Evolutionary conservation across 306 rosid species (phyloP).

Genomic region (Sicyos baderoa): DNA sequence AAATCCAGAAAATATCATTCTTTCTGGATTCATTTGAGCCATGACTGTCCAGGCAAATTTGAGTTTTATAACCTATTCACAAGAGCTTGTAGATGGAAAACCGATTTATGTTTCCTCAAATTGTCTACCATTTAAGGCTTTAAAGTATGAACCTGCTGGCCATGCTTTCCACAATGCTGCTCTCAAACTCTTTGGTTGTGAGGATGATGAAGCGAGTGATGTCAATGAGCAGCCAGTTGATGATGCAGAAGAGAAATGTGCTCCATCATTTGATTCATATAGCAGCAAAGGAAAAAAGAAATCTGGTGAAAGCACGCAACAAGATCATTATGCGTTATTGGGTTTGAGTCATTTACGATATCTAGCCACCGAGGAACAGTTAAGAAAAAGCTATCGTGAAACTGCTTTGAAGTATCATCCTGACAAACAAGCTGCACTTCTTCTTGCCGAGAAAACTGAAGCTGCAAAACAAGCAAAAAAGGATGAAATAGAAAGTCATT

Average conservation of each 20-base stretch:
- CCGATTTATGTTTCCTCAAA: slow-evolving; percentile 74
- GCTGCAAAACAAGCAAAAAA: slow-evolving; percentile 70
- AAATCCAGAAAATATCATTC: not conserved
- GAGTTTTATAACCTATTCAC: slow-evolving; percentile 51
- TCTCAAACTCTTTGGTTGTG: slow-evolving; percentile 58
- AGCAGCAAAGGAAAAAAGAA: slow-evolving; percentile 88
- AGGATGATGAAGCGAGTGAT: slow-evolving; percentile 37
- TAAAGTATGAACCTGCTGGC: slow-evolving; percentile 74
- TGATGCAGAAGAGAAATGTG: slow-evolving; percentile 48
- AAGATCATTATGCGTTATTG: slow-evolving; percentile 93
- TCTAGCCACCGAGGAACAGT: slow-evolving; percentile 94
- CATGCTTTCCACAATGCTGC: slow-evolving; percentile 75
- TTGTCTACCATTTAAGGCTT: slow-evolving; percentile 68
- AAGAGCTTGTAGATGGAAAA: slow-evolving; percentile 74
- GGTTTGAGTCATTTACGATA: slow-evolving; percentile 84
- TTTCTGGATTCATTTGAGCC: not conserved
- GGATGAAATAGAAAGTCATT: slow-evolving; percentile 80
- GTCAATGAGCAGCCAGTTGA: slow-evolving; percentile 37
- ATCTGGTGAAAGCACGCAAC: slow-evolving; percentile 64
- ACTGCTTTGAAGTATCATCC: slow-evolving; percentile 92
- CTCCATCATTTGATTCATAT: slow-evolving; percentile 68
- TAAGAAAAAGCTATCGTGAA: slow-evolving; percentile 83
- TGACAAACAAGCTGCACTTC: slow-evolving; percentile 83
- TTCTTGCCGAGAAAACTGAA: slow-evolving; percentile 80
- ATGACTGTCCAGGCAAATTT: slow-evolving; percentile 45